phyloP scores from a whole-genome alignment of 2,329 filamentous ascomycete genomes.

The Claviceps lovelessii region DNA sequence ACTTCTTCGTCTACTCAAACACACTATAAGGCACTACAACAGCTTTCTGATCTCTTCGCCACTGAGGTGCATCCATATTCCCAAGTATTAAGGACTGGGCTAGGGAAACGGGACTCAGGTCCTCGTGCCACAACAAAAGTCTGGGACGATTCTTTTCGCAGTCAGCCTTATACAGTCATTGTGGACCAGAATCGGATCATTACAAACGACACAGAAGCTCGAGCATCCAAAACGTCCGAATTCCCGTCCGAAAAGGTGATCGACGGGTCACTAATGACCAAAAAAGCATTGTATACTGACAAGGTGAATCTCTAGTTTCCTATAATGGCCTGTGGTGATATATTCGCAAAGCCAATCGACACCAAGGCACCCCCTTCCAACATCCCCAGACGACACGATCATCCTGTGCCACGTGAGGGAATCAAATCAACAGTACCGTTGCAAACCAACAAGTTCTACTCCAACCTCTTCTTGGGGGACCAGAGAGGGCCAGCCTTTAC shows the following conservation, averaged over 20 bases:
- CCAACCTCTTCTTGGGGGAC: slow-evolving; percentile 63
- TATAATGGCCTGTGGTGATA: slow-evolving; percentile 25
- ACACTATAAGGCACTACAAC: background rate
- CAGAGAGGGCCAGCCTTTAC: slow-evolving; percentile 59
- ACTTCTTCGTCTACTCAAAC: background rate
- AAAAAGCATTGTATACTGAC: background rate
- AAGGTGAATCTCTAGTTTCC: background rate
- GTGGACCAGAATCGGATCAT: background rate
- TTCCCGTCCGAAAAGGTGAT: too few relatives aligned
- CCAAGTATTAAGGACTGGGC: background rate
- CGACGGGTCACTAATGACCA: background rate
- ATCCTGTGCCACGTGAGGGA: slow-evolving; percentile 42
- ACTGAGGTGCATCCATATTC: background rate
- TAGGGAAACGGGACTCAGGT: background rate
- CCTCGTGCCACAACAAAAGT: background rate
- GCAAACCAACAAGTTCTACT: slow-evolving; percentile 68
- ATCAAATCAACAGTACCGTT: slow-evolving; percentile 36
- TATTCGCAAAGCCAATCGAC: slow-evolving; percentile 42
- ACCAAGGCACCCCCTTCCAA: slow-evolving; percentile 34
- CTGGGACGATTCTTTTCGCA: background rate
- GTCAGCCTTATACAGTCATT: background rate
- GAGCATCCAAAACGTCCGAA: background rate
- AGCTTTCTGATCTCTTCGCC: background rate
- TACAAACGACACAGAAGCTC: background rate
- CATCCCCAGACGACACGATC: slow-evolving; percentile 35